A percentile compares a stretch with the other conserved stretches of the same genome.
Evolutionary conservation across 2,329 filamentous ascomycete genomes (phyloP).

Genomic region (Venturia asperata): DNA sequence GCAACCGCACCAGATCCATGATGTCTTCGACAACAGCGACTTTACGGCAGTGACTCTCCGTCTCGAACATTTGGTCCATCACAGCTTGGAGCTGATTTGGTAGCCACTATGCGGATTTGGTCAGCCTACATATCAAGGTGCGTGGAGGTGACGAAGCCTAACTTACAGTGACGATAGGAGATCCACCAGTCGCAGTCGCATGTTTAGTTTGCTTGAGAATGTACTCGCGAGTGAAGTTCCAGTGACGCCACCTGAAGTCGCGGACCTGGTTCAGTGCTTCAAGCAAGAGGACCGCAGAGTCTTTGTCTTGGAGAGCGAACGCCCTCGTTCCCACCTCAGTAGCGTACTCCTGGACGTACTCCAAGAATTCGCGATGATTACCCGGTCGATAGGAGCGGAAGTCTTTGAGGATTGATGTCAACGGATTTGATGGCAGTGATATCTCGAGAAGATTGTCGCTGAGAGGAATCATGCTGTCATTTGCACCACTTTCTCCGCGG

Average conservation of each 20-base stretch:
- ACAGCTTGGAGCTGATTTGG: conserved; percentile 75
- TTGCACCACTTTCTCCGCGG: conserved; percentile 87
- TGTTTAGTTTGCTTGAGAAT: conserved; percentile 71
- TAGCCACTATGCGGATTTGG: conserved; percentile 49
- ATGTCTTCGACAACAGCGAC: conserved; percentile 49
- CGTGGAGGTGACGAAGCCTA: background rate
- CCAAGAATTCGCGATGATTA: conserved; percentile 80
- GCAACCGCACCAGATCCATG: conserved; percentile 58
- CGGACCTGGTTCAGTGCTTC: conserved; percentile 63
- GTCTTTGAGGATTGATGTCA: conserved; percentile 80
- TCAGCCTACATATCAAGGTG: background rate
- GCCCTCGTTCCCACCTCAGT: conserved; percentile 49
- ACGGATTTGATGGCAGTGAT: conserved; percentile 78
- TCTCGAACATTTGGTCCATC: conserved; percentile 59
- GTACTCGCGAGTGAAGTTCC: conserved; percentile 80
- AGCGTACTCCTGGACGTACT: conserved; percentile 54
- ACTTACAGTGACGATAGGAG: conserved; percentile 64
- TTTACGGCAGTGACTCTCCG: conserved; percentile 45
- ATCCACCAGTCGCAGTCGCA: conserved; percentile 72
- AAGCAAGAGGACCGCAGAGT: conserved; percentile 42
- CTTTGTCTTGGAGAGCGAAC: conserved; percentile 58
- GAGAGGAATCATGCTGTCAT: conserved; percentile 88
- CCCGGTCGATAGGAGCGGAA: conserved; percentile 85
- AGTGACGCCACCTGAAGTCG: conserved; percentile 77
- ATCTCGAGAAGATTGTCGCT: conserved; percentile 83